phyloP scores from a whole-genome alignment of 257 asterid species.

The Capsicum chinense region DNA sequence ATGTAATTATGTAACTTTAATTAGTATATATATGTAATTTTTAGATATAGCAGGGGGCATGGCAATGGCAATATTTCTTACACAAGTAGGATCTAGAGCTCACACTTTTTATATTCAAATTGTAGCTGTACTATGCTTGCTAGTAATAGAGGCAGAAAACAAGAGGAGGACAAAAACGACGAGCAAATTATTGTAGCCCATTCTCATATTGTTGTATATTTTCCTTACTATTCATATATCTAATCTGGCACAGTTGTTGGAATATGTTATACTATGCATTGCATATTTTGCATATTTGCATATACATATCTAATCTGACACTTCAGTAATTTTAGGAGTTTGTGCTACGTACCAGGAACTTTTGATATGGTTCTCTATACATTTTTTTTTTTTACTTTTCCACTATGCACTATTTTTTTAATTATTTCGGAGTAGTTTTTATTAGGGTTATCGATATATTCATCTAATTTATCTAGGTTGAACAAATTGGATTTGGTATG shows the following conservation, averaged over 20 bases:
- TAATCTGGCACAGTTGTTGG: conserved; percentile 16
- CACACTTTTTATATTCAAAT: neutral
- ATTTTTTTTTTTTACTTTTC: neutral
- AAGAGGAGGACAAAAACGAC: neutral
- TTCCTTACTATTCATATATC: neutral
- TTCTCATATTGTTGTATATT: conserved; percentile 10
- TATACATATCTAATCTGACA: neutral
- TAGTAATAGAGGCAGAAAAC: neutral
- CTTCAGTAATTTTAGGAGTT: neutral
- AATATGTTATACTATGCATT: neutral
- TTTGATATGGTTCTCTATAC: neutral
- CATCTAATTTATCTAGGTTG: neutral
- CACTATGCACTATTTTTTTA: neutral
- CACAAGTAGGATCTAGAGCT: neutral
- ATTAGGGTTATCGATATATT: neutral
- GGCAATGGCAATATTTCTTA: neutral
- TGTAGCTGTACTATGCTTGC: neutral
- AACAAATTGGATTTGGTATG: too few relatives aligned
- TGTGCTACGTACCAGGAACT: neutral
- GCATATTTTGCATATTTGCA: neutral
- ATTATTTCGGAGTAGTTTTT: neutral
- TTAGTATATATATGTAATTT: too few relatives aligned
- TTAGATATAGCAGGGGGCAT: neutral
- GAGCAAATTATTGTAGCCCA: conserved; percentile 17
- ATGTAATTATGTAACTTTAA: too few relatives aligned